Conservation (phyloP, 306 rosid genomes). For the Oemleria cerasiformis region DNA sequence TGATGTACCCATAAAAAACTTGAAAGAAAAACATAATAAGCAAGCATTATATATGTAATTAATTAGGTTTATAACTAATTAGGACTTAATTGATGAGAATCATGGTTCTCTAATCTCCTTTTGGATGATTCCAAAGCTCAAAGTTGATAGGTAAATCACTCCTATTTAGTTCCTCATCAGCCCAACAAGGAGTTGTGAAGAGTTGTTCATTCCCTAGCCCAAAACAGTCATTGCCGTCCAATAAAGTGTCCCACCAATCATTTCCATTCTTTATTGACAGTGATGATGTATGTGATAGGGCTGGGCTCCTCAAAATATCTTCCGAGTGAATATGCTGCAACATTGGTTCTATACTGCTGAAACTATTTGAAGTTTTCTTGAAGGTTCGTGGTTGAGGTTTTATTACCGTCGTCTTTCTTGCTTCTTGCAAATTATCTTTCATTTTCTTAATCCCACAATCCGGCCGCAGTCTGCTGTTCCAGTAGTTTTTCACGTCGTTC, state of each 20-base stretch:
- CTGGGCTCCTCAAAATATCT: too few species aligned
- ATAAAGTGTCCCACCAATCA: slow-evolving; percentile 6
- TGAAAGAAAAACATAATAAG: too few species aligned
- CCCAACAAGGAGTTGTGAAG: neutral
- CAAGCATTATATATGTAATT: too few species aligned
- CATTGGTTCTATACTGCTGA: neutral
- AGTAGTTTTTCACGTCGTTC: slow-evolving; percentile 34
- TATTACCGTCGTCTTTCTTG: neutral
- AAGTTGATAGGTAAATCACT: neutral
- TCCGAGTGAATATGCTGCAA: neutral
- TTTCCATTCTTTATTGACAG: neutral
- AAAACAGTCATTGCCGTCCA: neutral
- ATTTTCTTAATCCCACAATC: neutral
- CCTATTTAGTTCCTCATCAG: neutral
- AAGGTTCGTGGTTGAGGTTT: slow-evolving; percentile 29
- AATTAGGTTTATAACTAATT: too few species aligned
- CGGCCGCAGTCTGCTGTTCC: slow-evolving; percentile 16
- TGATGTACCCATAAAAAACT: too few species aligned
- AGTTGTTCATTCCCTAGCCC: neutral
- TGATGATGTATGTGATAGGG: neutral
- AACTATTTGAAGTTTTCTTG: slow-evolving; percentile 1
- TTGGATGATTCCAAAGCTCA: neutral
- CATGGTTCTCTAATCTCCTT: neutral
- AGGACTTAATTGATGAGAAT: neutral
- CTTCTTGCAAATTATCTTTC: neutral